These are phyloP conservation scores for Exophiala mesophila DNA, from an alignment of 2,329 filamentous ascomycete species.

Conservation along the genomic window DNA sequence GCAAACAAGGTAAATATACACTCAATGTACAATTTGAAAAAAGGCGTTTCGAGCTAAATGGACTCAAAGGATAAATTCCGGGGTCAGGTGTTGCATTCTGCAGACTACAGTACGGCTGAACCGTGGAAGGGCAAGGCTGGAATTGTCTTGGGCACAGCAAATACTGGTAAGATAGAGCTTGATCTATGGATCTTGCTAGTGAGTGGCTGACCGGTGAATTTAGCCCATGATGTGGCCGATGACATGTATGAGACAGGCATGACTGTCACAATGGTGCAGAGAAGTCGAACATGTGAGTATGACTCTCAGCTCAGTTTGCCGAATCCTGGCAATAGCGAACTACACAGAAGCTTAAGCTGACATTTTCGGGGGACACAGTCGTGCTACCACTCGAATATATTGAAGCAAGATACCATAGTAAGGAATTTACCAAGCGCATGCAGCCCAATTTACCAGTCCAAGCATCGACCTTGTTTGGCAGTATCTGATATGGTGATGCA, in stretches of 20 bases:
- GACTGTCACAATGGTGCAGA: slow-evolving; percentile 64
- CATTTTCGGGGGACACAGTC: slow-evolving; percentile 33
- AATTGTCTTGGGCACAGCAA: slow-evolving; percentile 45
- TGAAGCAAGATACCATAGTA: too few relatives aligned
- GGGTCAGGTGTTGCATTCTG: slow-evolving; percentile 36
- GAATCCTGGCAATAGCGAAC: slow-evolving; percentile 41
- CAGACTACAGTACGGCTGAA: slow-evolving; percentile 31
- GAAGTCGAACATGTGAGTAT: slow-evolving; percentile 61
- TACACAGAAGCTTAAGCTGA: slow-evolving; percentile 15
- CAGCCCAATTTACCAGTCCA: too few relatives aligned
- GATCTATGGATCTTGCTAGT: too few relatives aligned
- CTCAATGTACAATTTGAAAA: too few relatives aligned
- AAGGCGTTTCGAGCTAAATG: too few relatives aligned
- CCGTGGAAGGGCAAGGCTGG: slow-evolving; percentile 39
- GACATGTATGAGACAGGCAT: slow-evolving; percentile 64
- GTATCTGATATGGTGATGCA: slow-evolving; percentile 34
- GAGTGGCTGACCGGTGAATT: too few relatives aligned
- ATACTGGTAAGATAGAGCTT: too few relatives aligned
- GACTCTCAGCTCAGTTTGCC: slow-evolving; percentile 48
- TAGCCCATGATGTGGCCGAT: slow-evolving; percentile 55
- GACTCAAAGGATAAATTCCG: slow-evolving; percentile 34
- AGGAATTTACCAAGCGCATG: too few relatives aligned
- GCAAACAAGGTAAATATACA: too few relatives aligned
- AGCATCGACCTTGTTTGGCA: too few relatives aligned
- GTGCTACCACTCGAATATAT: too few relatives aligned